These are phyloP conservation scores for Aspergillus sparsus DNA, from an alignment of 495 filamentous ascomycete species.

Conservation along the genomic window DNA sequence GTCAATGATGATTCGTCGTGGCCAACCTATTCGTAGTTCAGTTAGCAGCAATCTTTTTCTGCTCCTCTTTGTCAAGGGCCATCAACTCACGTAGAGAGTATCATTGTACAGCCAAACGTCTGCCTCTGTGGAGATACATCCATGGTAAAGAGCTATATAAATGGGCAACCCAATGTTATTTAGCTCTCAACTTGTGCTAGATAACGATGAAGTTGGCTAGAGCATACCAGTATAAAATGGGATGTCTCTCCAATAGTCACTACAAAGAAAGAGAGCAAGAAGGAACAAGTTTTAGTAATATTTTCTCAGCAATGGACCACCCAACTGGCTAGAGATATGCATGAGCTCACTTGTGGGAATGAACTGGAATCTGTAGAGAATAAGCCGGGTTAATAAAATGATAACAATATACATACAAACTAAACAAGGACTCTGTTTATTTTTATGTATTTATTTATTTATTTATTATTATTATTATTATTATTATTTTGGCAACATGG, in stretches of 20 bases:
- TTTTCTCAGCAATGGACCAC: background rate
- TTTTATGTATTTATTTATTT: too few relatives aligned
- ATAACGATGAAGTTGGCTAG: background rate
- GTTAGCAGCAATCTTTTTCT: background rate
- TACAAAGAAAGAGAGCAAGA: constrained; percentile 8
- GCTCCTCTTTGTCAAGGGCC: background rate
- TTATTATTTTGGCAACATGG: too few relatives aligned
- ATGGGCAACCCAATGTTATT: constrained; percentile 6
- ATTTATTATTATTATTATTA: too few relatives aligned
- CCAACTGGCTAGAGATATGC: background rate
- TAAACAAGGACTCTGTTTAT: too few relatives aligned
- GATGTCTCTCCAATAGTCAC: constrained; percentile 51
- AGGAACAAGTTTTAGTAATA: constrained; percentile 10
- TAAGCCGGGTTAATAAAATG: background rate
- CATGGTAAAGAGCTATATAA: constrained; percentile 48
- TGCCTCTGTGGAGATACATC: constrained; percentile 74
- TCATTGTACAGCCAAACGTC: constrained; percentile 82
- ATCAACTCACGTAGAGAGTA: constrained; percentile 53
- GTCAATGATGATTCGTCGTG: constrained; percentile 54
- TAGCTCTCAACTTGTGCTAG: background rate
- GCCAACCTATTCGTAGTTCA: constrained; percentile 45
- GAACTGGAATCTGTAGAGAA: constrained; percentile 43
- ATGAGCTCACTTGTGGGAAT: constrained; percentile 45
- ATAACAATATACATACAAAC: too few relatives aligned
- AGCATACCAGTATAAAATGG: constrained; percentile 53